Conservation (phyloP, 371 early-diverging fungal genomes). For the Smittium mucronatum region DNA sequence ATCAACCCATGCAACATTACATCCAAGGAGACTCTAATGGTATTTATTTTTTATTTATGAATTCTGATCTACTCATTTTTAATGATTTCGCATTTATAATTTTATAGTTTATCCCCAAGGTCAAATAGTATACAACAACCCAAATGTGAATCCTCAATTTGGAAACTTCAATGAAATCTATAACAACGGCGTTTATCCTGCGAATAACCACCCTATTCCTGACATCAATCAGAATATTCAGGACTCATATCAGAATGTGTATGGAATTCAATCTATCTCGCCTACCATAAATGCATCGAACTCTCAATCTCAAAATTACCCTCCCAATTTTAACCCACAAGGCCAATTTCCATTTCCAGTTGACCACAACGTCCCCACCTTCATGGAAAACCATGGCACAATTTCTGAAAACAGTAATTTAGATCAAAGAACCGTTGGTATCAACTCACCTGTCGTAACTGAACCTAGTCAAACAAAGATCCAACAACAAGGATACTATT, state of each 20-base stretch:
- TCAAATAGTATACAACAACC: not conserved
- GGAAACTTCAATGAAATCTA: not conserved
- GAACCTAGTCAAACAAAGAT: not conserved
- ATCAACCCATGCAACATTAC: not conserved
- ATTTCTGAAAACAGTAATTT: not conserved
- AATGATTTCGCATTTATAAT: not conserved
- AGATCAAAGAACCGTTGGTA: not conserved
- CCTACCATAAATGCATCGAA: not conserved
- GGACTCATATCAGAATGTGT: not conserved
- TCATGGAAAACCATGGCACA: not conserved
- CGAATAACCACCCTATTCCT: not conserved
- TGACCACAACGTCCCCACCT: too few species aligned
- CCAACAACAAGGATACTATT: not conserved
- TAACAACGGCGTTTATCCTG: not conserved
- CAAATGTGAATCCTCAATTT: not conserved
- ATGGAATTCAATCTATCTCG: not conserved
- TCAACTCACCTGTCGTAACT: not conserved
- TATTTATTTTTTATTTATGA: not conserved
- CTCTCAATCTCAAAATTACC: not conserved
- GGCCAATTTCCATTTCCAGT: too few species aligned
- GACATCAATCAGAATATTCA: not conserved
- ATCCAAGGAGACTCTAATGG: not conserved
- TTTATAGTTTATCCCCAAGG: not conserved
- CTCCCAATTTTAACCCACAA: not conserved
- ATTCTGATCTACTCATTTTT: not conserved